These are phyloP conservation scores for Clitopilus hobsonii DNA, from an alignment of 768 basidiomycete genomes.

Conservation along the genomic window DNA sequence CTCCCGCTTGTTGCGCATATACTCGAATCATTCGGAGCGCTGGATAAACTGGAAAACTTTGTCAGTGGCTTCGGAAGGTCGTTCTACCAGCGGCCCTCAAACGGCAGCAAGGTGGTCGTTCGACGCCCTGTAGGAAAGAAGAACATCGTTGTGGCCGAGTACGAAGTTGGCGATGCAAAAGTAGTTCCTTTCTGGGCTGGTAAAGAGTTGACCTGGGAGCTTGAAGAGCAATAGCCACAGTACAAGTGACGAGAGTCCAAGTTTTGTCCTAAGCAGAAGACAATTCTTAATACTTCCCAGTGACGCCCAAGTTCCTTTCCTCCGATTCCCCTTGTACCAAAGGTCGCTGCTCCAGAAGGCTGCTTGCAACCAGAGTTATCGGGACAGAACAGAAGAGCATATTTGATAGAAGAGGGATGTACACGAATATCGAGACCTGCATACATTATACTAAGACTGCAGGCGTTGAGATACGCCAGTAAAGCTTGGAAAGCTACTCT, in stretches of 20 bases:
- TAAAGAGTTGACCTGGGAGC: constrained; percentile 69
- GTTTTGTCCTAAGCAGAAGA: too few relatives aligned
- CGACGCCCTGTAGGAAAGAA: constrained; percentile 31
- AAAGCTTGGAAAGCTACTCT: too few relatives aligned
- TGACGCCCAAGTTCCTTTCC: constrained; percentile 34
- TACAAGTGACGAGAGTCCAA: too few relatives aligned
- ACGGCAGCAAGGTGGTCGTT: constrained; percentile 36
- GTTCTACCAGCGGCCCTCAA: constrained; percentile 58
- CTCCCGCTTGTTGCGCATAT: constrained; percentile 87
- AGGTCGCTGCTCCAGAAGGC: too few relatives aligned
- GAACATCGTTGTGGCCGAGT: constrained; percentile 41
- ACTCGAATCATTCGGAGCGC: constrained; percentile 80
- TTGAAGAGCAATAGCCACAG: too few relatives aligned
- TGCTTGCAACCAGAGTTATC: too few relatives aligned
- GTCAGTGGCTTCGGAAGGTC: constrained; percentile 71
- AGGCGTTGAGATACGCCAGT: too few relatives aligned
- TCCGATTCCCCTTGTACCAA: not conserved
- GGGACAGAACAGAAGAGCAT: too few relatives aligned
- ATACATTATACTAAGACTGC: too few relatives aligned
- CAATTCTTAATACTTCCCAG: too few relatives aligned
- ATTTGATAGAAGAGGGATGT: too few relatives aligned
- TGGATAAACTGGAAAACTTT: constrained; percentile 79
- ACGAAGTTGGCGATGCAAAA: constrained; percentile 39
- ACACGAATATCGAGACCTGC: too few relatives aligned
- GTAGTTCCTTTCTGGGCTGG: constrained; percentile 90